Percentiles rank a stretch among this genome's conserved stretches.
Evolutionary conservation across 1,284 basidiomycete genomes (phyloP).

Genomic region (Moesziomyces sp.): DNA sequence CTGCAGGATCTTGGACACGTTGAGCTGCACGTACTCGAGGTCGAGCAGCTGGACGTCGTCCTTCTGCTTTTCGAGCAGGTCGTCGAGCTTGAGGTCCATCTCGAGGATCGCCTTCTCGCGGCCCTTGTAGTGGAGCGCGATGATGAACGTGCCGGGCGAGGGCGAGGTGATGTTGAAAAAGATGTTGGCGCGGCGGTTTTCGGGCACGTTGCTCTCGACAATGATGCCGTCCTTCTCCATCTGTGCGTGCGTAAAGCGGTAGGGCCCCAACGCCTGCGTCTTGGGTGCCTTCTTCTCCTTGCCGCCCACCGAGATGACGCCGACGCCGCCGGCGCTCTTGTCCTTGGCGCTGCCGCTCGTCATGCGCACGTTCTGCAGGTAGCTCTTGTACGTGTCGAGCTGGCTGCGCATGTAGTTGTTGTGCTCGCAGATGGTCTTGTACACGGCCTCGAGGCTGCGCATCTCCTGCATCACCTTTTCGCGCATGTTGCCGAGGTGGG

Average conservation of each 20-base stretch:
- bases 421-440: constrained; percentile 99
- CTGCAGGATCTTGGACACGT: constrained; percentile 91
- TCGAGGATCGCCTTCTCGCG: constrained; percentile 99
- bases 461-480: constrained; percentile 96
- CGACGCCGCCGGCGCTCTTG: constrained; percentile 79
- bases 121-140: constrained; percentile 97
- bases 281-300: constrained; percentile 94
- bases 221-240: constrained; percentile 99
- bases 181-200: constrained; percentile 91
- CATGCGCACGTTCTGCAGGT: constrained; percentile 94
- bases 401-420: constrained; percentile 96
- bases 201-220: constrained; percentile 96
- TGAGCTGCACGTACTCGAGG: constrained; percentile 95
- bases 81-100: constrained; percentile 99
- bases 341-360: constrained; percentile 71
- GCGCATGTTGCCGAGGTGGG: constrained; percentile 92
- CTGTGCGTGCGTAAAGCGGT: constrained; percentile 96
- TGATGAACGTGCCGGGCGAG: constrained; percentile 97
- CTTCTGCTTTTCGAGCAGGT: constrained; percentile 97
- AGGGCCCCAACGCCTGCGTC: constrained; percentile 88
- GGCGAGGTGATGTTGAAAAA: constrained; percentile 99
- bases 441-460: constrained; percentile 90
- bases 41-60: constrained; percentile 95
- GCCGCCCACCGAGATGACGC: constrained; percentile 93
- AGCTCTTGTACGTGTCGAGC: constrained; percentile 99